Conservation (phyloP, 306 rosid genomes). For the Prunus mongolica region DNA sequence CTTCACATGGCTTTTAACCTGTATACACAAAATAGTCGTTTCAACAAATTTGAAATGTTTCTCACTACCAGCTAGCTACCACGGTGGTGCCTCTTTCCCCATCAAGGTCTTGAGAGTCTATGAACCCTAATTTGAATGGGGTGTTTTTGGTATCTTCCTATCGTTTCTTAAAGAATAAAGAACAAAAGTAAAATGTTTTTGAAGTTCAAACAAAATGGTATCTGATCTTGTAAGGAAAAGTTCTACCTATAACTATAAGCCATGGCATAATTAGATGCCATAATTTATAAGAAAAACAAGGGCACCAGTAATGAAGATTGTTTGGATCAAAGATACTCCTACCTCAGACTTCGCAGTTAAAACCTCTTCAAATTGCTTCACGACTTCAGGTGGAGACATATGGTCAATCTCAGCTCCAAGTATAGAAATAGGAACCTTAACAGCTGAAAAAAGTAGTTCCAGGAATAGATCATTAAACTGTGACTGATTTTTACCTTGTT, state of each 20-base stretch:
- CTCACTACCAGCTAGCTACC: background rate
- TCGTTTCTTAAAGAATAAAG: background rate
- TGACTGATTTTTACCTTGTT: background rate
- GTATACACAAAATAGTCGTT: background rate
- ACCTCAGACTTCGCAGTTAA: constrained; percentile 44
- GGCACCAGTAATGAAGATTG: background rate
- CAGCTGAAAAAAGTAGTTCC: constrained; percentile 43
- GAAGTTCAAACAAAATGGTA: background rate
- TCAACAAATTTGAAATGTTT: background rate
- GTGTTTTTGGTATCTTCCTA: background rate
- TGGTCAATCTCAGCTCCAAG: constrained; percentile 46
- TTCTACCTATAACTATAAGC: background rate
- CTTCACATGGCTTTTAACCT: constrained; percentile 58
- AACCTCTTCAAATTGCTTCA: constrained; percentile 38
- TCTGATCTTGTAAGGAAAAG: background rate
- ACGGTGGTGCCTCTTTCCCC: background rate
- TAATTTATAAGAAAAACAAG: background rate
- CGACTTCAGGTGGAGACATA: constrained; percentile 29
- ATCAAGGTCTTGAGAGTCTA: background rate
- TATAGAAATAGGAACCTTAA: constrained; percentile 45
- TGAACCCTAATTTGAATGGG: background rate
- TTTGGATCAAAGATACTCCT: background rate
- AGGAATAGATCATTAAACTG: background rate
- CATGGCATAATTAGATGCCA: background rate
- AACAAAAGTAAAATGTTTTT: background rate